Percentiles rank a stretch among this genome's conserved stretches.
Conservation (phyloP, 352 stramenopile species). For the Globisporangium recalcitrans region DNA sequence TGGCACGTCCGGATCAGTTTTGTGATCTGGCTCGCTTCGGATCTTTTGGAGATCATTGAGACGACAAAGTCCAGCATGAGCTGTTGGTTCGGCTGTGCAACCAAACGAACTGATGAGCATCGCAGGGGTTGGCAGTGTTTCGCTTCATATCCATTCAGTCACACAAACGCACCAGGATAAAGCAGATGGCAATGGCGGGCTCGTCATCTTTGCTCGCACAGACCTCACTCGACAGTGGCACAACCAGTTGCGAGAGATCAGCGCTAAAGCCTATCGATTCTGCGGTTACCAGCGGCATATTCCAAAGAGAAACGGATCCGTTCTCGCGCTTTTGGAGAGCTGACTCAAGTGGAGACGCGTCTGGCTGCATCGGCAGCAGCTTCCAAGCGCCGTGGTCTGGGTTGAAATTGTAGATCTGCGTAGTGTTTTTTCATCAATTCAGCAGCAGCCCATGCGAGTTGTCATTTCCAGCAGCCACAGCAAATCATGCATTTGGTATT, state of each 20-base stretch:
- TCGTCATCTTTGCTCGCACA: constrained; percentile 24
- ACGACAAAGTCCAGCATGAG: constrained; percentile 48
- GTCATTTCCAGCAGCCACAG: neutral
- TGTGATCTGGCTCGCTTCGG: constrained; percentile 5
- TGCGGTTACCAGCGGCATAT: constrained; percentile 34
- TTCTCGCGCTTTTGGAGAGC: constrained; percentile 23
- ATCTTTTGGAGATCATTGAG: constrained; percentile 17
- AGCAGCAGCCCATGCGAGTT: neutral
- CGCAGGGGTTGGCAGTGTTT: neutral
- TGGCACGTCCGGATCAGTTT: constrained; percentile 49
- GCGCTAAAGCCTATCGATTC: constrained; percentile 43
- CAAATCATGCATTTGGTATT: neutral
- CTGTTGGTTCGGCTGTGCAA: constrained; percentile 29
- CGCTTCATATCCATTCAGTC: neutral
- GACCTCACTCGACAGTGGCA: constrained; percentile 45
- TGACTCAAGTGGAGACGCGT: constrained; percentile 32
- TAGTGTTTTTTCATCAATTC: neutral
- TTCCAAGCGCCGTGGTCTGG: constrained; percentile 52
- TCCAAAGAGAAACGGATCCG: constrained; percentile 36
- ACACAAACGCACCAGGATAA: constrained; percentile 23
- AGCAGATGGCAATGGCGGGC: constrained; percentile 35
- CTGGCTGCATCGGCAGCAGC: constrained; percentile 20
- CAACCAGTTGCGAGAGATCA: constrained; percentile 34
- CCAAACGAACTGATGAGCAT: neutral
- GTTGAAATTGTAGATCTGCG: constrained; percentile 69